phyloP scores from a whole-genome alignment of 2,329 filamentous ascomycete species.

The Juglanconis juglandina region DNA sequence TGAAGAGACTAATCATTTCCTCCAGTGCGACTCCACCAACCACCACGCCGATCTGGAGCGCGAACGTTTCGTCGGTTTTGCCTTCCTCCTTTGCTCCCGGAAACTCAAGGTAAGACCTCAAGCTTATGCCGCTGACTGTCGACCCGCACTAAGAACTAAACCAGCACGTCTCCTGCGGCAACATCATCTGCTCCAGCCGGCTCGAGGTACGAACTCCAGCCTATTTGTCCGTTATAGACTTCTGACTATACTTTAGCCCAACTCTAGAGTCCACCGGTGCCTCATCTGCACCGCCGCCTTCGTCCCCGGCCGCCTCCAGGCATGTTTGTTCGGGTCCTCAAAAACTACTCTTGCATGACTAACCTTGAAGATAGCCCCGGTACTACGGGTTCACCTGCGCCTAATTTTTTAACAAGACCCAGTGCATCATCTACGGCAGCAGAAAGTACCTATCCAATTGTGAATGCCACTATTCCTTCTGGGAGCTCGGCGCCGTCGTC shows the following conservation, averaged over 20 bases:
- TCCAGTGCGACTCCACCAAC: neutral
- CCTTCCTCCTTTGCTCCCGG: neutral
- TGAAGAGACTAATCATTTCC: neutral
- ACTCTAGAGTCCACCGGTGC: neutral
- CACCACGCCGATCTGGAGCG: neutral
- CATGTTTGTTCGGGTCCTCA: neutral
- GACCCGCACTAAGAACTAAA: neutral
- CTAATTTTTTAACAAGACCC: neutral
- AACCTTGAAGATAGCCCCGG: neutral
- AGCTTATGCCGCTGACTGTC: neutral
- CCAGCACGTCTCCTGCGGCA: neutral
- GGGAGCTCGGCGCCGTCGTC: slow-evolving; percentile 18
- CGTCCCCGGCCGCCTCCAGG: slow-evolving; percentile 1
- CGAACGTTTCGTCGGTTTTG: neutral
- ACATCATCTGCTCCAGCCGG: neutral
- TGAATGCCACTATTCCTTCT: slow-evolving; percentile 12
- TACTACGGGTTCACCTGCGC: neutral
- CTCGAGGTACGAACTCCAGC: neutral
- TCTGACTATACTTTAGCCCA: neutral
- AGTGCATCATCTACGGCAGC: neutral
- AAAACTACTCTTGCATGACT: neutral
- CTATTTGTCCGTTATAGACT: neutral
- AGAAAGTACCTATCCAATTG: neutral
- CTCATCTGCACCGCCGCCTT: neutral
- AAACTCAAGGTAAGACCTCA: slow-evolving; percentile 7